Evolutionary conservation across 164 flowering plant genomes (phyloP).

Genomic region (Echeveria elegans): DNA sequence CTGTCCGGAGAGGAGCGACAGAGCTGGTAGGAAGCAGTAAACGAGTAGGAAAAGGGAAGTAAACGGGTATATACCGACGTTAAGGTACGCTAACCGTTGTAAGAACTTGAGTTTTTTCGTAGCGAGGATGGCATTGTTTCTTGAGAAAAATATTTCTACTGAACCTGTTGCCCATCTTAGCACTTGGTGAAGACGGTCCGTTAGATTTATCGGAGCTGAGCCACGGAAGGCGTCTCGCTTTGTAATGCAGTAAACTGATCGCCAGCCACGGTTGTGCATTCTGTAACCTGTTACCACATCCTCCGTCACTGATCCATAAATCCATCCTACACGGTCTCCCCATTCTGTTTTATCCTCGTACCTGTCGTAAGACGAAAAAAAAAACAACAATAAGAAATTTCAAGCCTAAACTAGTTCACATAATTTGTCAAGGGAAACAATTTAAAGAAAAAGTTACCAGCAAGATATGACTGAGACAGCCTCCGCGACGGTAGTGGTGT

Average conservation of each 20-base stretch:
- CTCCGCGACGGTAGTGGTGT: conserved; percentile 68
- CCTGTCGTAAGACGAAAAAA: conserved; percentile 19
- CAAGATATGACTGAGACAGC: conserved; percentile 73
- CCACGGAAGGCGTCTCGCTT: conserved; percentile 78
- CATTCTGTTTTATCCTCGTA: conserved; percentile 84
- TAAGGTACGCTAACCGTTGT: conserved; percentile 64
- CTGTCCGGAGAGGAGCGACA: conserved; percentile 65
- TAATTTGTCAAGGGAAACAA: not conserved
- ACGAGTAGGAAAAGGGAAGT: conserved; percentile 60
- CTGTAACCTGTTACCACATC: conserved; percentile 86
- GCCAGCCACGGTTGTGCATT: conserved; percentile 91
- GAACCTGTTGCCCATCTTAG: conserved; percentile 85
- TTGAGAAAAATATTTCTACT: conserved; percentile 77
- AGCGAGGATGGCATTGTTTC: conserved; percentile 63
- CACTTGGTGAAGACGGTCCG: conserved; percentile 72
- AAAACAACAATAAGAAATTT: no score
- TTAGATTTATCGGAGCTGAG: conserved; percentile 74
- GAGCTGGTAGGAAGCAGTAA: conserved; percentile 78
- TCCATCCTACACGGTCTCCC: conserved; percentile 87
- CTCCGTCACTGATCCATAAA: conserved; percentile 79
- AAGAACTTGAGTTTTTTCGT: conserved; percentile 36
- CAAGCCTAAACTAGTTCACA: not conserved
- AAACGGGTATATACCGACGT: conserved; percentile 71
- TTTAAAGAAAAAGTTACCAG: conserved; percentile 29
- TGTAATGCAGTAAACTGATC: conserved; percentile 63